A percentile compares a stretch with the other conserved stretches of the same genome.
phyloP scores from a whole-genome alignment of 192 early-diverging fungal species.

The Umbelopsis isabellina region DNA sequence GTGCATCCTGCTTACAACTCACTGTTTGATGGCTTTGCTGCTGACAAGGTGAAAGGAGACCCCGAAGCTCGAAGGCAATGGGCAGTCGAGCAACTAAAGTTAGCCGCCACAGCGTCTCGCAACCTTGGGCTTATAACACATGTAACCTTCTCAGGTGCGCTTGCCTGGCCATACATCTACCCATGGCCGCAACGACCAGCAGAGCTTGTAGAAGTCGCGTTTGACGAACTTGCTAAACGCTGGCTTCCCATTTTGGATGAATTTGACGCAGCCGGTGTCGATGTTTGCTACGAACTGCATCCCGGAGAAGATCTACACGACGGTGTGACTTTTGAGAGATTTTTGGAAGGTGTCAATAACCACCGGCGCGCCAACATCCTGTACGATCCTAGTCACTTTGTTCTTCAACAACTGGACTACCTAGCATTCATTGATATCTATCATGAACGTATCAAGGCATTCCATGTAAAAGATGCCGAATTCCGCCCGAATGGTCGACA shows the following conservation, averaged over 20 bases:
- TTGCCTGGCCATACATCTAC: constrained; percentile 9
- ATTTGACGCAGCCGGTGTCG: neutral
- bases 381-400: constrained; percentile 8
- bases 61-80: neutral
- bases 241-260: constrained; percentile 1
- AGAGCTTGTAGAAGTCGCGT: neutral
- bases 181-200: constrained; percentile 10
- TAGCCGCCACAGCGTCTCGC: neutral
- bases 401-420: constrained; percentile 11
- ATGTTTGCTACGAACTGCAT: constrained; percentile 17
- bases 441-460: constrained; percentile 5
- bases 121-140: constrained; percentile 1
- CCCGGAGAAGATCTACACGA: constrained; percentile 20
- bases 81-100: neutral
- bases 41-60: neutral
- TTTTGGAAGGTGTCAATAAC: neutral
- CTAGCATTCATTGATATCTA: constrained; percentile 10
- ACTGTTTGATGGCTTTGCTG: constrained; percentile 9
- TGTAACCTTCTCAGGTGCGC: neutral
- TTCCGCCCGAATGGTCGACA: neutral
- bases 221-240: neutral
- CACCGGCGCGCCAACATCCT: constrained; percentile 4
- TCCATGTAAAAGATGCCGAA: constrained; percentile 14
- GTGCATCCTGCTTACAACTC: constrained; percentile 4
- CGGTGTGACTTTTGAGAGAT: constrained; percentile 10